phyloP scores from a whole-genome alignment of 352 stramenopile genomes.

The Globisporangium nagaii region DNA sequence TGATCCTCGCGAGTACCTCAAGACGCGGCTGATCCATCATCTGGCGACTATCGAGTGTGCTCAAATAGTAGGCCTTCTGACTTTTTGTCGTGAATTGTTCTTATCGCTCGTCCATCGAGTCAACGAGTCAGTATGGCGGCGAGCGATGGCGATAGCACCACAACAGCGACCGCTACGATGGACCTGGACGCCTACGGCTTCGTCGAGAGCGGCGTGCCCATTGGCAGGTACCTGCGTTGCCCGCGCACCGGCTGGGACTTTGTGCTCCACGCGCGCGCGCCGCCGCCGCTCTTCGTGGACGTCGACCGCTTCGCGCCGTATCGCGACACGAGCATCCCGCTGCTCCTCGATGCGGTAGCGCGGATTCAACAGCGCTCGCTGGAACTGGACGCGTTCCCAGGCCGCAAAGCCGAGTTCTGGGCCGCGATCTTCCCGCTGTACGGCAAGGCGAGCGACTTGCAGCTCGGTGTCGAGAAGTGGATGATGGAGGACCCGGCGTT shows the following conservation, averaged over 20 bases:
- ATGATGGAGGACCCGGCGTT: constrained; percentile 1
- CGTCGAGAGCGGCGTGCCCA: not conserved
- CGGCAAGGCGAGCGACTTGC: not conserved
- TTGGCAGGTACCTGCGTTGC: not conserved
- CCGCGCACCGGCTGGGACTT: constrained; percentile 2
- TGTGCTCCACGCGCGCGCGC: not conserved
- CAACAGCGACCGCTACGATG: not conserved
- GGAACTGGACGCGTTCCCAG: not conserved
- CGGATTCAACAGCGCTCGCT: not conserved
- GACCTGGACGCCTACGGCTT: not conserved
- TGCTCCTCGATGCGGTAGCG: constrained; percentile 1
- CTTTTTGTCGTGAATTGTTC: too few species aligned
- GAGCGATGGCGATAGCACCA: not conserved
- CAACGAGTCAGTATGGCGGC: not conserved
- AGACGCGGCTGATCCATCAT: too few species aligned
- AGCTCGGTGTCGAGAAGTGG: constrained; percentile 1
- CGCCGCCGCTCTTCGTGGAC: constrained; percentile 3
- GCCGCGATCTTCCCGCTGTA: not conserved
- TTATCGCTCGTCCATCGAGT: too few species aligned
- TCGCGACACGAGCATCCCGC: not conserved
- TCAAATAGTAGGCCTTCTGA: too few species aligned
- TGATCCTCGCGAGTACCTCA: too few species aligned
- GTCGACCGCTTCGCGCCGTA: constrained; percentile 2
- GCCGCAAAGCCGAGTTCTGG: constrained; percentile 1
- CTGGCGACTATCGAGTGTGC: too few species aligned